Conservation (phyloP, 2,329 filamentous ascomycete genomes). For the Neurospora sp. region DNA sequence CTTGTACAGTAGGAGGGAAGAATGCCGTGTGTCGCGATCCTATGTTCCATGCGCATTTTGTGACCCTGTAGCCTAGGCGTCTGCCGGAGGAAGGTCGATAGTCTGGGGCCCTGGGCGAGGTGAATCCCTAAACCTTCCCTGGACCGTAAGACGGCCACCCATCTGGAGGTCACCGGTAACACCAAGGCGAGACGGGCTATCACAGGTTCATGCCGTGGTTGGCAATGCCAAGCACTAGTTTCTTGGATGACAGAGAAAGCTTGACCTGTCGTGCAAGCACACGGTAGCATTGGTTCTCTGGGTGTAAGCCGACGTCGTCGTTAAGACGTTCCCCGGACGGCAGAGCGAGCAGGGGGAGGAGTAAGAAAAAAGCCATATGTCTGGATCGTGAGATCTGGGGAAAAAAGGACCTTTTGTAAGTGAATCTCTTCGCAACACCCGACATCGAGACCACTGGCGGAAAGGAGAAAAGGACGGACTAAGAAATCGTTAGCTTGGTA, state of each 20-base stretch:
- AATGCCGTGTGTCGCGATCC: not conserved
- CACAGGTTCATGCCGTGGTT: not conserved
- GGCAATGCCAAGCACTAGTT: slow-evolving; percentile 7
- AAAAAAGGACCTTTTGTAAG: not conserved
- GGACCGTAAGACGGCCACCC: not conserved
- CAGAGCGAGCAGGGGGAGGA: not conserved
- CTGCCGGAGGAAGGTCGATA: not conserved
- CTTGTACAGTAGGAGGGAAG: not conserved
- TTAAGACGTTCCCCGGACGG: not conserved
- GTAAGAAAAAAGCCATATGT: not conserved
- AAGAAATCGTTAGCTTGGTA: not conserved
- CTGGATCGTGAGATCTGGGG: not conserved
- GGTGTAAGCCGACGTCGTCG: not conserved
- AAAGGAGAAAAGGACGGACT: not conserved
- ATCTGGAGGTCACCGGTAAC: not conserved
- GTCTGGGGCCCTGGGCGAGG: not conserved
- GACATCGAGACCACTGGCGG: not conserved
- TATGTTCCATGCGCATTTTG: not conserved
- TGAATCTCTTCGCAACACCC: not conserved
- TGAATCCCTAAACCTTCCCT: not conserved
- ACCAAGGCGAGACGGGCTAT: not conserved
- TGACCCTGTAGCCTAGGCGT: not conserved
- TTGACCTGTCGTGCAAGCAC: slow-evolving; percentile 12
- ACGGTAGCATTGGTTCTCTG: not conserved
- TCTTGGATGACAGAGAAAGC: slow-evolving; percentile 9